Evolutionary conservation across 2,329 filamentous ascomycete genomes (phyloP).

Genomic region (Monilinia fructicola): DNA sequence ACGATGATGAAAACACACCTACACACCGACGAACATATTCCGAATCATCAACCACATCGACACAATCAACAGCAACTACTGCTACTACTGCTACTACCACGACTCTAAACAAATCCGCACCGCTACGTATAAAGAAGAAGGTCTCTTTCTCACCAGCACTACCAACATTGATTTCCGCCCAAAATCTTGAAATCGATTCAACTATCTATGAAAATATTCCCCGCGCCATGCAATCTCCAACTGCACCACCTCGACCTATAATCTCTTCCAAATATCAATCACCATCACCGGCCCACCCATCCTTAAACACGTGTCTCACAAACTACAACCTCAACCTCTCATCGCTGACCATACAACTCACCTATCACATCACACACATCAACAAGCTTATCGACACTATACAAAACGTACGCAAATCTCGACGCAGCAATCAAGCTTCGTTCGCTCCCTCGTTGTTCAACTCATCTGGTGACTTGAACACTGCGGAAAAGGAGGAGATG

Average conservation of each 20-base stretch:
- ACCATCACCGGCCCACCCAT: not conserved
- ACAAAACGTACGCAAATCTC: conserved; percentile 25
- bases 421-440: conserved; percentile 30
- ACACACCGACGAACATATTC: conserved; percentile 24
- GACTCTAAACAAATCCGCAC: conserved; percentile 20
- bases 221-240: not conserved
- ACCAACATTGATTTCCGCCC: conserved; percentile 5
- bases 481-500: not conserved
- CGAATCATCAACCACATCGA: conserved; percentile 15
- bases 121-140: conserved; percentile 35
- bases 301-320: not conserved
- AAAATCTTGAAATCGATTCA: not conserved
- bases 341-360: conserved; percentile 24
- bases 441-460: conserved; percentile 3
- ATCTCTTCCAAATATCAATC: conserved; percentile 2
- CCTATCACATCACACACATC: conserved; percentile 22
- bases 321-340: conserved; percentile 27
- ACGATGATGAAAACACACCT: conserved; percentile 2
- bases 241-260: not conserved
- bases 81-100: not conserved
- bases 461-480: conserved; percentile 6
- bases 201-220: not conserved
- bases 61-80: not conserved
- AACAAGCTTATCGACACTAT: conserved; percentile 28
- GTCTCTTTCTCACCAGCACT: conserved; percentile 34